Conservation (phyloP, 345 rosid species). For the Ceriops zippeliana region DNA sequence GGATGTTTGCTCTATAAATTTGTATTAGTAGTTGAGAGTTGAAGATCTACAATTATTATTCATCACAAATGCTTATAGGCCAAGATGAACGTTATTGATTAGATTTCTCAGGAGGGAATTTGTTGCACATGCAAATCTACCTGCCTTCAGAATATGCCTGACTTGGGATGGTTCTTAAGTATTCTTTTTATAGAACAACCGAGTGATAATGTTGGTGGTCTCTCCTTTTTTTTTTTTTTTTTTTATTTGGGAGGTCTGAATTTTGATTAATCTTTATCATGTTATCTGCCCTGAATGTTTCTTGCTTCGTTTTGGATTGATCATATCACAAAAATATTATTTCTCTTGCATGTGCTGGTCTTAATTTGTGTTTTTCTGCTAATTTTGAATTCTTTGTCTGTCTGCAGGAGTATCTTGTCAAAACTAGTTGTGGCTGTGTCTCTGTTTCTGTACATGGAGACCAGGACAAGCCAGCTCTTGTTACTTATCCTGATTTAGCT, state of each 20-base stretch:
- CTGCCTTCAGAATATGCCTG: conserved; percentile 18
- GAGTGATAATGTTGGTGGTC: neutral
- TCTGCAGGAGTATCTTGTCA: conserved; percentile 68
- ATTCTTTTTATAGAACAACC: neutral
- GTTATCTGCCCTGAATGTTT: neutral
- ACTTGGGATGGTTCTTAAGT: conserved; percentile 19
- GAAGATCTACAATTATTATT: neutral
- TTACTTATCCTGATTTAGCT: conserved; percentile 90
- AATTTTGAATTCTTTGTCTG: conserved; percentile 13
- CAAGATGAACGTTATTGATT: conserved; percentile 3
- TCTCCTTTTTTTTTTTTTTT: too few species aligned
- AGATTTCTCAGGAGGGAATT: conserved; percentile 1
- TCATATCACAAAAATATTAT: neutral
- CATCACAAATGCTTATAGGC: conserved; percentile 6
- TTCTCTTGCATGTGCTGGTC: neutral
- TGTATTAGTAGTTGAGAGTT: neutral
- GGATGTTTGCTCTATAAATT: too few species aligned
- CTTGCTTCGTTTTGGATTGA: neutral
- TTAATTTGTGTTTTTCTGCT: neutral
- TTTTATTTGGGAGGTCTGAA: neutral
- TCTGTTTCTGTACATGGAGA: conserved; percentile 82
- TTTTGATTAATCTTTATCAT: neutral
- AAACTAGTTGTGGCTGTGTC: conserved; percentile 67
- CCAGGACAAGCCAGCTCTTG: conserved; percentile 75
- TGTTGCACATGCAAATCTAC: conserved; percentile 16